Evolutionary conservation across 805 yeast genomes (phyloP).

Genomic region (Scheffersomyces lignosus): DNA sequence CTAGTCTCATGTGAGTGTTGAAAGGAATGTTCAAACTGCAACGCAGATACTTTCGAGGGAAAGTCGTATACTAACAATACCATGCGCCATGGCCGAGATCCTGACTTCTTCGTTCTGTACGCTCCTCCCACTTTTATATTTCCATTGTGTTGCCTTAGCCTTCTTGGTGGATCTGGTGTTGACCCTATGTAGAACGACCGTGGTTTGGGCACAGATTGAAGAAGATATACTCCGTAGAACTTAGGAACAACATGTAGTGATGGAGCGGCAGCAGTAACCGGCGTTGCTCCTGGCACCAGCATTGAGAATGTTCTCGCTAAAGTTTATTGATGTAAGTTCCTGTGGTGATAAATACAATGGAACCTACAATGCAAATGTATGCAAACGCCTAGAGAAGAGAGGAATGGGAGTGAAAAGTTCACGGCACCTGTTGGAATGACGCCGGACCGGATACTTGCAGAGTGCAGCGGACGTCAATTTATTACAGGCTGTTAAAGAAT

Average conservation of each 20-base stretch:
- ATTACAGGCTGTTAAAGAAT: too few species aligned
- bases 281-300: not conserved
- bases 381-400: too few species aligned
- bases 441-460: too few species aligned
- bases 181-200: constrained; percentile 75
- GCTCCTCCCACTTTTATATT: constrained; percentile 66
- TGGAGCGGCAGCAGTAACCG: not conserved
- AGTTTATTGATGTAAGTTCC: too few species aligned
- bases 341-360: too few species aligned
- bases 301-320: too few species aligned
- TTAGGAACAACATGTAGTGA: constrained; percentile 18
- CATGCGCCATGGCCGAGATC: constrained; percentile 77
- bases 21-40: constrained; percentile 83
- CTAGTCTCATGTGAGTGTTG: constrained; percentile 71
- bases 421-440: too few species aligned
- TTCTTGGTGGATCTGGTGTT: constrained; percentile 67
- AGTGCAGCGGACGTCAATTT: too few species aligned
- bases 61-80: constrained; percentile 64
- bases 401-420: too few species aligned
- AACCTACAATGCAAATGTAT: too few species aligned
- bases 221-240: constrained; percentile 71
- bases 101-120: constrained; percentile 54
- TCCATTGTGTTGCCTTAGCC: constrained; percentile 82
- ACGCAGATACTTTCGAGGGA: constrained; percentile 65
- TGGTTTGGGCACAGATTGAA: constrained; percentile 59